Percentiles rank a stretch among this genome's conserved stretches.
Evolutionary conservation across 768 basidiomycete species (phyloP).

Genomic region (Coprinellus aureogranulatus): DNA sequence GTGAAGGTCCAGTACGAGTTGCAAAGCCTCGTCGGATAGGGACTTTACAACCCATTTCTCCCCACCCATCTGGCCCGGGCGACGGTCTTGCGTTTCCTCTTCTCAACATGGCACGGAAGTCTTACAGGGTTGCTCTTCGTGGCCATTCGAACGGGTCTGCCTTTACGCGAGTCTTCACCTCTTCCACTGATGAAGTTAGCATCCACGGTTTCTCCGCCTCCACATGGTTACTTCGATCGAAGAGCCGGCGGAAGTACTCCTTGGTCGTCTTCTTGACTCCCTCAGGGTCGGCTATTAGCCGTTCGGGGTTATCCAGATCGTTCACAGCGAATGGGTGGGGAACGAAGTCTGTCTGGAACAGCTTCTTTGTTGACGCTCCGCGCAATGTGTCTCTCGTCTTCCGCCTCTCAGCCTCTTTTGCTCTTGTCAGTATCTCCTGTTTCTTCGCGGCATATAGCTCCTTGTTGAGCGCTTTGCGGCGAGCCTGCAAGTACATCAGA

Average conservation of each 20-base stretch:
- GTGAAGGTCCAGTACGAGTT: conserved; percentile 20
- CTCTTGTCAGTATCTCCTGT: too few relatives aligned
- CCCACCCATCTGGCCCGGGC: conserved; percentile 32
- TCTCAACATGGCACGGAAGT: conserved; percentile 20
- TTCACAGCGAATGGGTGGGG: too few relatives aligned
- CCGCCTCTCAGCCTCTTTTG: too few relatives aligned
- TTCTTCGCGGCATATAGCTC: too few relatives aligned
- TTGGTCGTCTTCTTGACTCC: not conserved
- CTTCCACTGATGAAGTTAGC: conserved; percentile 12
- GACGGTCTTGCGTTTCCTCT: conserved; percentile 26
- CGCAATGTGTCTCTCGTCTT: too few relatives aligned
- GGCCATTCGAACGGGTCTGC: conserved; percentile 26
- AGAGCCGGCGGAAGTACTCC: conserved; percentile 19
- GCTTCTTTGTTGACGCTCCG: too few relatives aligned
- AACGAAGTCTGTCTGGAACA: too few relatives aligned
- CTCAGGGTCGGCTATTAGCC: too few relatives aligned
- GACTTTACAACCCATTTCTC: conserved; percentile 32
- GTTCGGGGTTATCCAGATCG: too few relatives aligned
- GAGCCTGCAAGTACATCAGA: too few relatives aligned
- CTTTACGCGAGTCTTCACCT: conserved; percentile 7
- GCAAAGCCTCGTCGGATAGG: conserved; percentile 20
- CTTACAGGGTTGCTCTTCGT: conserved; percentile 1
- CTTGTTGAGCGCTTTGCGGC: too few relatives aligned
- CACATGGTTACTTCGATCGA: conserved; percentile 17
- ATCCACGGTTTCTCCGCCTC: conserved; percentile 14